Evolutionary conservation across 139 green algal genomes (phyloP).

Genomic region (Volvox reticuliferus): DNA sequence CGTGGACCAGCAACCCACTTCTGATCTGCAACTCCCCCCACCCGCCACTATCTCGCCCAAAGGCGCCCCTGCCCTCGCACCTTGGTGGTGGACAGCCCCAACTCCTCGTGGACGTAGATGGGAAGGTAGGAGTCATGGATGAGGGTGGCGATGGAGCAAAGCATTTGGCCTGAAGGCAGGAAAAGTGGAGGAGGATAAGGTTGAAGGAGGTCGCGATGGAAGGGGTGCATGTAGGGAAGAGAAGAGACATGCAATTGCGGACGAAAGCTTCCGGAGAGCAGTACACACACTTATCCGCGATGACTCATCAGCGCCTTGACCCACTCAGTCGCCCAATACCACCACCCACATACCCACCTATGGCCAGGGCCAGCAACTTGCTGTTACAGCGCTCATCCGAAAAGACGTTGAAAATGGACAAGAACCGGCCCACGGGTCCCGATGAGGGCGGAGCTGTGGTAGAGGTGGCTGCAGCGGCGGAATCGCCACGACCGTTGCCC

Average conservation of each 20-base stretch:
- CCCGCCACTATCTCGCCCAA: not conserved
- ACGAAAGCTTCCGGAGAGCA: too few relatives aligned
- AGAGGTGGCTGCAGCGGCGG: not conserved
- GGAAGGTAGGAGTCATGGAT: constrained; percentile 93
- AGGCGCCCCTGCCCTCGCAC: constrained; percentile 16
- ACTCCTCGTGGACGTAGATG: constrained; percentile 87
- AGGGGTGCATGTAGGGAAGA: not conserved
- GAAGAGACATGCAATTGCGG: not conserved
- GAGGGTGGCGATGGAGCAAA: constrained; percentile 88
- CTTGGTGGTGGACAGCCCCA: constrained; percentile 78
- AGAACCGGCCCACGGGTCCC: not conserved
- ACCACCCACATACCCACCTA: constrained; percentile 26
- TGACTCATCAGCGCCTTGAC: too few relatives aligned
- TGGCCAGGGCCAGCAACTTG: constrained; percentile 74
- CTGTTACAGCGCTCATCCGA: constrained; percentile 65
- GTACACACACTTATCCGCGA: too few relatives aligned
- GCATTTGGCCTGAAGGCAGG: constrained; percentile 71
- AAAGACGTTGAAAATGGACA: constrained; percentile 31
- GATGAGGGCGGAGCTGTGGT: not conserved
- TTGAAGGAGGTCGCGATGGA: not conserved
- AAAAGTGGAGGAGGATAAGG: not conserved
- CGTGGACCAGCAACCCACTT: not conserved
- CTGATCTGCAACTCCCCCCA: not conserved
- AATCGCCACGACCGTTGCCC: not conserved
- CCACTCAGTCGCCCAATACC: too few relatives aligned